A percentile compares a stretch with the other conserved stretches of the same genome.
Evolutionary conservation across 768 basidiomycete species (phyloP).

Genomic region (Flagelloscypha sp.): DNA sequence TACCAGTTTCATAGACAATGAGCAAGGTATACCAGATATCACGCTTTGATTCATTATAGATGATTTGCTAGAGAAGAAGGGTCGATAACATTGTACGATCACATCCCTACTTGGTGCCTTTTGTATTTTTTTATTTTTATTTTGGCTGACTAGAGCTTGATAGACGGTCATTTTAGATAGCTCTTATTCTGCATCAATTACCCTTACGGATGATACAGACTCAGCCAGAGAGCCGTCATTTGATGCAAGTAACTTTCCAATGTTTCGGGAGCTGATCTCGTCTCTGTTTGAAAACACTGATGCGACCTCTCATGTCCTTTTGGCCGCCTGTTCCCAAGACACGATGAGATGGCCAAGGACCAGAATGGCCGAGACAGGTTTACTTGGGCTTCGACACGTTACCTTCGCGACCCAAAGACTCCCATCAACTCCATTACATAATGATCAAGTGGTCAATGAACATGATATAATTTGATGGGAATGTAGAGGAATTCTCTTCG

Average conservation of each 20-base stretch:
- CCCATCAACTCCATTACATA: too few species aligned
- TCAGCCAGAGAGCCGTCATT: too few species aligned
- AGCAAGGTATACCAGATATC: constrained; percentile 18
- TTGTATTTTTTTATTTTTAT: too few species aligned
- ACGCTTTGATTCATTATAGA: constrained; percentile 15
- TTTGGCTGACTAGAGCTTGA: neutral
- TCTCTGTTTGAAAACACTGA: neutral
- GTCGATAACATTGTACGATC: constrained; percentile 22
- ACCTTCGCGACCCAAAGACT: too few species aligned
- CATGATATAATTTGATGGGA: too few species aligned
- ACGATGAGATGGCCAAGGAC: constrained; percentile 13
- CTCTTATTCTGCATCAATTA: constrained; percentile 18
- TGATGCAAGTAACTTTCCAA: constrained; percentile 9
- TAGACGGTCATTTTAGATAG: constrained; percentile 24
- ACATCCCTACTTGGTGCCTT: neutral
- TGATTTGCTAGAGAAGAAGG: constrained; percentile 16
- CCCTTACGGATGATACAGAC: too few species aligned
- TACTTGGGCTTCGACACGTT: neutral
- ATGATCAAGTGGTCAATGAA: too few species aligned
- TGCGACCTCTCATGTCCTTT: constrained; percentile 16
- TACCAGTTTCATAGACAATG: neutral
- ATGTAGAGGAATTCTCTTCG: too few species aligned
- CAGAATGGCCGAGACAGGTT: neutral
- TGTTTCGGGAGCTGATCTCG: neutral
- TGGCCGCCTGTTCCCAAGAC: constrained; percentile 16